These are phyloP conservation scores for Lentinus polychrous DNA, from an alignment of 1,284 basidiomycete species.

Conservation along the genomic window DNA sequence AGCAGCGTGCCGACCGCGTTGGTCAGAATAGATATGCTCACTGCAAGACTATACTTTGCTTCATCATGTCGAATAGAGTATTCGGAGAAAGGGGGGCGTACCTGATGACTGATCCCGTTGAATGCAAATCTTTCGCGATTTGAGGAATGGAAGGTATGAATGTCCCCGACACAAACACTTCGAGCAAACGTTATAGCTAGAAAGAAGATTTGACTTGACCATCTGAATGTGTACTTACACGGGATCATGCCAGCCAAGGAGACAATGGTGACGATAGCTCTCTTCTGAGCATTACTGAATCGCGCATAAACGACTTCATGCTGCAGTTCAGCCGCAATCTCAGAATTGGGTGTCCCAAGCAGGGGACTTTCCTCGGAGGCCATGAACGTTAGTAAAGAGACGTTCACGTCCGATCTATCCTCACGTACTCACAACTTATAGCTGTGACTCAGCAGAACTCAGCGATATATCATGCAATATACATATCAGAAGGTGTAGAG, in stretches of 20 bases:
- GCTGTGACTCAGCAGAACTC: no score
- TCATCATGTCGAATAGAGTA: background rate
- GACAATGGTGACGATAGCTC: slow-evolving; percentile 42
- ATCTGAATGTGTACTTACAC: slow-evolving; percentile 27
- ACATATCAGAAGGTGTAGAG: no score
- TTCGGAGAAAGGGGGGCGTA: slow-evolving; percentile 22
- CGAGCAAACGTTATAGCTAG: background rate
- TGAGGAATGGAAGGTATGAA: slow-evolving; percentile 64
- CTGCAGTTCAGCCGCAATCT: background rate
- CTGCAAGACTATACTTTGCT: slow-evolving; percentile 29
- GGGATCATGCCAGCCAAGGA: slow-evolving; percentile 44
- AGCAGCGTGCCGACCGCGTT: slow-evolving; percentile 36
- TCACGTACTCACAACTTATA: background rate
- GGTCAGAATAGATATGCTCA: slow-evolving; percentile 39
- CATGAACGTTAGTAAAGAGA: no score
- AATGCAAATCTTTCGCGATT: slow-evolving; percentile 51
- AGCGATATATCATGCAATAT: no score
- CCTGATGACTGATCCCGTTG: slow-evolving; percentile 48
- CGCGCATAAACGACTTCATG: slow-evolving; percentile 40
- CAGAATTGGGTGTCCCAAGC: background rate
- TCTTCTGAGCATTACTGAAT: slow-evolving; percentile 40
- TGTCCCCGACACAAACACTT: slow-evolving; percentile 59
- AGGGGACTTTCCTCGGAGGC: slow-evolving; percentile 8
- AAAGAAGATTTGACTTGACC: slow-evolving; percentile 2
- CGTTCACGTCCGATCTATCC: background rate